These are phyloP conservation scores for Penicillium concentricum DNA, from an alignment of 2,329 filamentous ascomycete species.

Conservation along the genomic window DNA sequence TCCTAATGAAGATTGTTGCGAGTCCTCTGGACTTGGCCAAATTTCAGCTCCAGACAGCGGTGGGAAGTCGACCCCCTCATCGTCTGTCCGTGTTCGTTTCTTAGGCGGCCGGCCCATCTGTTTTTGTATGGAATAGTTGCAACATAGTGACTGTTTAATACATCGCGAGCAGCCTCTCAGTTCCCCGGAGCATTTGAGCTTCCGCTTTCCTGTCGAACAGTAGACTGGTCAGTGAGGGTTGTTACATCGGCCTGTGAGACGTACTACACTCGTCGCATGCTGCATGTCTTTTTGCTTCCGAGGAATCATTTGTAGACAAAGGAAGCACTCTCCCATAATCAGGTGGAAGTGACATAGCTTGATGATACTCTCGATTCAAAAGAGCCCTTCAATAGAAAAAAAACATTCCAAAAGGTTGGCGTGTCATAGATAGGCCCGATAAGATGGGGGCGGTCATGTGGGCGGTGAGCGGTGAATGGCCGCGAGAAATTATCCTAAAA, in stretches of 20 bases:
- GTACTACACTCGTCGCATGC: conserved; percentile 52
- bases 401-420: not conserved
- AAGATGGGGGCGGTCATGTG: conserved; percentile 34
- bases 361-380: not conserved
- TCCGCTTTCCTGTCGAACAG: conserved; percentile 42
- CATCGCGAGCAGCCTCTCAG: conserved; percentile 44
- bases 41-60: conserved; percentile 15
- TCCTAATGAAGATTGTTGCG: conserved; percentile 16
- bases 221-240: conserved; percentile 16
- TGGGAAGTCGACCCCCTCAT: conserved; percentile 20
- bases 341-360: conserved; percentile 7
- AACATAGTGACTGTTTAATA: conserved; percentile 41
- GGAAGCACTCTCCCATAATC: not conserved
- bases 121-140: conserved; percentile 50
- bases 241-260: conserved; percentile 13
- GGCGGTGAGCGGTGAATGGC: conserved; percentile 38
- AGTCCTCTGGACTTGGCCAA: conserved; percentile 26
- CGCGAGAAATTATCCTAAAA: conserved; percentile 24
- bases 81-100: conserved; percentile 36
- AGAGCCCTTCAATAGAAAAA: not conserved
- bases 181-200: conserved; percentile 51
- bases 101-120: conserved; percentile 50
- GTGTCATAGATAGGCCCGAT: conserved; percentile 20
- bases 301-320: conserved; percentile 1
- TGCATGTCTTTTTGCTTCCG: conserved; percentile 43